Evolutionary conservation across 2,329 filamentous ascomycete genomes (phyloP).

Genomic region (Sporothrix luriei): DNA sequence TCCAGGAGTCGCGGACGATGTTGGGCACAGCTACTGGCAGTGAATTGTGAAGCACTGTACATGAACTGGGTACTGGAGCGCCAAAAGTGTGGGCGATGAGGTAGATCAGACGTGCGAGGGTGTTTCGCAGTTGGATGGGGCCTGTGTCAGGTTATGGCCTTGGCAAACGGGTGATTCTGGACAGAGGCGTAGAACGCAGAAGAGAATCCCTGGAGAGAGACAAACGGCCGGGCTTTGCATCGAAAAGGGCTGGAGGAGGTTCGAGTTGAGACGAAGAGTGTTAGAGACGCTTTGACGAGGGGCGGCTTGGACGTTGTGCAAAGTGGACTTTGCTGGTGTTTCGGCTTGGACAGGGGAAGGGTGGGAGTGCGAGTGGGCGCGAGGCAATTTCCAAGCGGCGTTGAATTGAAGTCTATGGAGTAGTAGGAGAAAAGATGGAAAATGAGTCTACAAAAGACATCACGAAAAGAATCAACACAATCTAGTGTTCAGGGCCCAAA

Average conservation of each 20-base stretch:
- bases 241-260: conserved; percentile 41
- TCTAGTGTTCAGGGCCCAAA: background rate
- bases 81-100: conserved; percentile 13
- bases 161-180: background rate
- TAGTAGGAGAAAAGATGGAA: background rate
- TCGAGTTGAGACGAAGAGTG: conserved; percentile 50
- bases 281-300: conserved; percentile 51
- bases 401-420: background rate
- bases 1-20: background rate
- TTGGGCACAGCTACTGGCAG: background rate
- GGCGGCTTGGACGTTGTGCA: conserved; percentile 44
- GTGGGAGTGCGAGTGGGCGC: conserved; percentile 15
- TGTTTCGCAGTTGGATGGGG: conserved; percentile 49
- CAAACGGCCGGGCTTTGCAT: conserved; percentile 39
- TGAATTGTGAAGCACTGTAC: background rate
- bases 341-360: conserved; percentile 44
- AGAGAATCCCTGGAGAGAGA: background rate
- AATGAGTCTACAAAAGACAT: background rate
- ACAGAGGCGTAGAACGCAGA: background rate
- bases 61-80: background rate
- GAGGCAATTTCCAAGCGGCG: background rate
- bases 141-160: conserved; percentile 45
- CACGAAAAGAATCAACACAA: conserved; percentile 5
- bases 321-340: conserved; percentile 44
- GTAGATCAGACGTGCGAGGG: conserved; percentile 48